These are phyloP conservation scores for Gnomoniopsis smithogilvyi DNA, from an alignment of 2,329 filamentous ascomycete species.

Conservation along the genomic window DNA sequence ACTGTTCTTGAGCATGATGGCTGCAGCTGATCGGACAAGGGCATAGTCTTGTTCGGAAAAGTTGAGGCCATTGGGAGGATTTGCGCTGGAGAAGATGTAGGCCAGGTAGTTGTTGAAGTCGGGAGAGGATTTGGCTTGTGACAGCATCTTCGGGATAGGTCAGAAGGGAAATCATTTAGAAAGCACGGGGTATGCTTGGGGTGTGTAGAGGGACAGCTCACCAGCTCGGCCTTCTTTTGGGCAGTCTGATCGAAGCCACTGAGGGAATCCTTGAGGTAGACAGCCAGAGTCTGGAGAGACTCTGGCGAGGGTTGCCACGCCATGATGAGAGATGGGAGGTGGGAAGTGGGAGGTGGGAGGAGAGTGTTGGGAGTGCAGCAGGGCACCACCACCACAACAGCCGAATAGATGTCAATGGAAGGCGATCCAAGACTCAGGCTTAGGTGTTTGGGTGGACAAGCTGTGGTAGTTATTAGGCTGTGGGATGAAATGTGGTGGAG, in stretches of 20 bases:
- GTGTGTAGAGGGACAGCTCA: constrained; percentile 44
- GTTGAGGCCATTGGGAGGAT: constrained; percentile 57
- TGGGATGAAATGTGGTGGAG: background rate
- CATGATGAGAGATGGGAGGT: constrained; percentile 50
- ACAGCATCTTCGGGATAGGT: constrained; percentile 69
- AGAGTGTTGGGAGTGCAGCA: constrained; percentile 11
- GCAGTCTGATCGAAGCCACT: constrained; percentile 75
- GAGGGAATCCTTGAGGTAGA: constrained; percentile 87
- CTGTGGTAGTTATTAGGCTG: background rate
- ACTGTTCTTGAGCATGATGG: constrained; percentile 95
- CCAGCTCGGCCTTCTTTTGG: constrained; percentile 86
- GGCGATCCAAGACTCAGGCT: background rate
- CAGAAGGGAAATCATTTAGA: background rate
- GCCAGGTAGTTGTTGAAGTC: constrained; percentile 98
- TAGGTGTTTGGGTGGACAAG: background rate
- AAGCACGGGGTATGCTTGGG: background rate
- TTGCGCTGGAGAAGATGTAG: constrained; percentile 76
- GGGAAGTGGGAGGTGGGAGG: background rate
- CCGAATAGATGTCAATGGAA: background rate
- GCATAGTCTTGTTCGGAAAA: constrained; percentile 63
- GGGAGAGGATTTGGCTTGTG: constrained; percentile 80
- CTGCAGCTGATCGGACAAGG: constrained; percentile 79
- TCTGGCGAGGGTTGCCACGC: constrained; percentile 89
- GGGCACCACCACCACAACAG: constrained; percentile 15
- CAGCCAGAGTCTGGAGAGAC: constrained; percentile 83